Percentiles rank a stretch among this genome's conserved stretches.
Conservation (phyloP, 306 rosid genomes). For the Elaeagnus macrophylla region DNA sequence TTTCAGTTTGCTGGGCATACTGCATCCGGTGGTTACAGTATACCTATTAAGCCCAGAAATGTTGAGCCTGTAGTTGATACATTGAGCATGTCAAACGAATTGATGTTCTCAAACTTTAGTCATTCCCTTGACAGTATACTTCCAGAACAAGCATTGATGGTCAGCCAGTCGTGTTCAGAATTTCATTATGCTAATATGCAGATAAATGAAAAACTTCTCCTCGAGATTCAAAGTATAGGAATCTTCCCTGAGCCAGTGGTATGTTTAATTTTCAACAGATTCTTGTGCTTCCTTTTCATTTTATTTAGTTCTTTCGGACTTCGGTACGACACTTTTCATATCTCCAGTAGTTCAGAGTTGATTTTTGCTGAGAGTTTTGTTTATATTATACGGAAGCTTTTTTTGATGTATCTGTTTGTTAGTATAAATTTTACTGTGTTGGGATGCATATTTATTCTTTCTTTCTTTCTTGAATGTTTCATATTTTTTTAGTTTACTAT, state of each 20-base stretch:
- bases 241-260: slow-evolving; percentile 71
- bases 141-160: slow-evolving; percentile 37
- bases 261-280: slow-evolving; percentile 20
- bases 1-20: slow-evolving; percentile 55
- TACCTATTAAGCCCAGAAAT: slow-evolving; percentile 34
- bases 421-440: too few species aligned
- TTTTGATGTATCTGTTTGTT: too few species aligned
- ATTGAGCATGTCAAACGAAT: slow-evolving; percentile 28
- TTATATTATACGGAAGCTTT: too few species aligned
- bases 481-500: slow-evolving; percentile 10
- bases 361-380: too few species aligned
- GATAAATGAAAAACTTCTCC: slow-evolving; percentile 71
- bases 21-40: slow-evolving; percentile 53
- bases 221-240: slow-evolving; percentile 90
- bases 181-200: slow-evolving; percentile 55
- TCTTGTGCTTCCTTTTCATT: neutral
- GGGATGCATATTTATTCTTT: too few species aligned
- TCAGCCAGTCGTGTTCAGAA: slow-evolving; percentile 55
- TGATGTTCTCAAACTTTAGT: slow-evolving; percentile 38
- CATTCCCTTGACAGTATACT: slow-evolving; percentile 51
- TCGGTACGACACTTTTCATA: neutral
- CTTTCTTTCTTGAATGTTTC: neutral
- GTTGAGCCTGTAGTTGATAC: slow-evolving; percentile 47
- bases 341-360: too few species aligned
- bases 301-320: slow-evolving; percentile 1